Percentiles rank a stretch among this genome's conserved stretches.
phyloP scores from a whole-genome alignment of 2,329 filamentous ascomycete genomes.

The Fusarium denticulatum region DNA sequence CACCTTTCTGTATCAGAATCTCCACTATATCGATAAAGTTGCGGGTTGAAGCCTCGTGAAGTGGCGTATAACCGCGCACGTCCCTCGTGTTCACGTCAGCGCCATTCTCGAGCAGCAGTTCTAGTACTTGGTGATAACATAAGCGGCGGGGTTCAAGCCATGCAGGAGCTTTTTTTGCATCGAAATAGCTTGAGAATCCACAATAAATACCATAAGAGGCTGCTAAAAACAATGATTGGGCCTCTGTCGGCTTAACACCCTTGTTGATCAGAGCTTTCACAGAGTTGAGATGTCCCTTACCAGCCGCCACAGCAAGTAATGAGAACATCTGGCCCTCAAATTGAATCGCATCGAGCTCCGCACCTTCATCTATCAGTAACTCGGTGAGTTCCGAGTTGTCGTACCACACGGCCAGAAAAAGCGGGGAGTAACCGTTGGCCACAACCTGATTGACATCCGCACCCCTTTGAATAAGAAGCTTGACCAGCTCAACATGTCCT shows the following conservation, averaged over 20 bases:
- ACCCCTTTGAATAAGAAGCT: accelerated
- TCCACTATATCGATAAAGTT: accelerated
- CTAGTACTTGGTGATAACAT: accelerated
- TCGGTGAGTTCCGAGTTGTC: accelerated
- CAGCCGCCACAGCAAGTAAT: neutral
- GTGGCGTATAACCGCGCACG: accelerated
- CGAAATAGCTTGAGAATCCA: accelerated
- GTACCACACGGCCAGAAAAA: accelerated
- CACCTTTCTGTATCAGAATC: accelerated
- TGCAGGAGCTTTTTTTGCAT: accelerated
- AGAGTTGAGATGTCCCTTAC: accelerated
- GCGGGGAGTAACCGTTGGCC: accelerated
- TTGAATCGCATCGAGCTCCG: accelerated
- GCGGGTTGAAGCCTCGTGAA: accelerated
- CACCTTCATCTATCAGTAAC: neutral
- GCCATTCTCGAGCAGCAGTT: neutral
- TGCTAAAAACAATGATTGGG: accelerated
- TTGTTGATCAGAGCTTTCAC: accelerated
- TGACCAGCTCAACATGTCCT: accelerated
- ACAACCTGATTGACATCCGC: neutral
- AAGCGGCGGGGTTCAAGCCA: too few species aligned
- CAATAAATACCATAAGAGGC: accelerated
- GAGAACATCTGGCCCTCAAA: accelerated
- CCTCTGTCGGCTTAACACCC: accelerated
- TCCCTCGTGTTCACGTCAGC: neutral